Conservation (phyloP, 441 rosid genomes). For the Melastoma candidum region DNA sequence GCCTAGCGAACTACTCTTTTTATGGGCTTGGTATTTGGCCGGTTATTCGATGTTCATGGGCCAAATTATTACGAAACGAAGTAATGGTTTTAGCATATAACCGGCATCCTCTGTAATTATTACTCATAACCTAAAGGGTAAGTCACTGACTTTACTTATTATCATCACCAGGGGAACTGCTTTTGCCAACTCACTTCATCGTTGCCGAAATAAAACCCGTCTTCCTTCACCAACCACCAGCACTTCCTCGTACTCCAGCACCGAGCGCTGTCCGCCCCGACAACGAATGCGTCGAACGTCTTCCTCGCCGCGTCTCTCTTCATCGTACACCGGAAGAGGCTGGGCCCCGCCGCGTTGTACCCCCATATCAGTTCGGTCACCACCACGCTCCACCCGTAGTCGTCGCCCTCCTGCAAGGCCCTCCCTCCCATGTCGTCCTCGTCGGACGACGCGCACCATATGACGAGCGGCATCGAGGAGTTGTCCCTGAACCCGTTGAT, state of each 20-base stretch:
- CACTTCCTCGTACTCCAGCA: slow-evolving; percentile 52
- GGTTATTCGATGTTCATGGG: too few species aligned
- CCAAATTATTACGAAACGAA: too few species aligned
- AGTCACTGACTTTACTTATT: too few species aligned
- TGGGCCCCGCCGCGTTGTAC: slow-evolving; percentile 2
- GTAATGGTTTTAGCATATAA: too few species aligned
- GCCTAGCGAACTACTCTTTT: too few species aligned
- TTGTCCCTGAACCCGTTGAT: slow-evolving; percentile 73
- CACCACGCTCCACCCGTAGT: slow-evolving; percentile 55
- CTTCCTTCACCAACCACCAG: slow-evolving; percentile 82
- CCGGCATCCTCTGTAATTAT: too few species aligned
- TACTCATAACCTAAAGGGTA: too few species aligned
- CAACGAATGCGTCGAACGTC: slow-evolving; percentile 55
- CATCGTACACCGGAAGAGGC: slow-evolving; percentile 46
- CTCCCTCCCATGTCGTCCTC: slow-evolving; percentile 65
- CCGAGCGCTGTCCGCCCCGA: slow-evolving; percentile 38
- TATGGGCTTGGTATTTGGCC: too few species aligned
- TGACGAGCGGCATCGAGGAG: slow-evolving; percentile 71
- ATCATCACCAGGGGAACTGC: slow-evolving; percentile 54
- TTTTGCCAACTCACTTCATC: slow-evolving; percentile 78
- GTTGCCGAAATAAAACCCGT: slow-evolving; percentile 71
- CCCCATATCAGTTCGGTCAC: slow-evolving; percentile 36
- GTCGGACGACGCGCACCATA: slow-evolving; percentile 64
- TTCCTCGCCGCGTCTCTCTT: slow-evolving; percentile 51
- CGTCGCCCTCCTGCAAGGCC: slow-evolving; percentile 87